These are phyloP conservation scores for Hypoxylon sp. DNA, from an alignment of 2,329 filamentous ascomycete genomes.

Conservation along the genomic window DNA sequence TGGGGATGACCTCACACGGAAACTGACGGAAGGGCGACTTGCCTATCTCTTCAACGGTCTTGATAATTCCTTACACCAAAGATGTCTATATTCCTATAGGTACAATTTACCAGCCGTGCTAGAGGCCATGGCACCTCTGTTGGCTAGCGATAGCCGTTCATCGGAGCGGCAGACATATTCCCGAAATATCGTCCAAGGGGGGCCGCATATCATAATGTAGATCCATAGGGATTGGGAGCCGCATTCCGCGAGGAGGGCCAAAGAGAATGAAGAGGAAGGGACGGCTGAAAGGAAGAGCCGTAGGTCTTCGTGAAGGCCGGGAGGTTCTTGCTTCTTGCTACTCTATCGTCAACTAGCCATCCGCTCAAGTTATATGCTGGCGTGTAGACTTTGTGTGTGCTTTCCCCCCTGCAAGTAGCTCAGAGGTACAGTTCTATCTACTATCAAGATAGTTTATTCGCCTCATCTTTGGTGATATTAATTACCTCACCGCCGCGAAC, in stretches of 20 bases:
- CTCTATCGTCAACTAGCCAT: not conserved
- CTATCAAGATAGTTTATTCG: not conserved
- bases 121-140: not conserved
- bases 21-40: not conserved
- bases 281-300: not conserved
- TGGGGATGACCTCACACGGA: conserved; percentile 13
- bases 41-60: not conserved
- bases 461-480: conserved; percentile 16
- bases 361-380: conserved; percentile 4
- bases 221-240: too few relatives aligned
- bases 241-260: not conserved
- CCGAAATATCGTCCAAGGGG: not conserved
- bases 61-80: conserved; percentile 1
- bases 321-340: not conserved
- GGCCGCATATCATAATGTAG: too few relatives aligned
- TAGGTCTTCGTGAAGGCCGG: not conserved
- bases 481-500: conserved; percentile 20
- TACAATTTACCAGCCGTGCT: conserved; percentile 32
- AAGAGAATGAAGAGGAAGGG: not conserved
- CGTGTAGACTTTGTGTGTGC: not conserved
- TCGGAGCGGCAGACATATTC: conserved; percentile 9
- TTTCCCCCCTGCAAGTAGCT: not conserved
- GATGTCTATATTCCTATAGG: not conserved
- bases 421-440: conserved; percentile 9
- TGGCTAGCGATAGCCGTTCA: not conserved